Conservation (phyloP, 2,329 filamentous ascomycete genomes). For the Colletotrichum cereale region DNA sequence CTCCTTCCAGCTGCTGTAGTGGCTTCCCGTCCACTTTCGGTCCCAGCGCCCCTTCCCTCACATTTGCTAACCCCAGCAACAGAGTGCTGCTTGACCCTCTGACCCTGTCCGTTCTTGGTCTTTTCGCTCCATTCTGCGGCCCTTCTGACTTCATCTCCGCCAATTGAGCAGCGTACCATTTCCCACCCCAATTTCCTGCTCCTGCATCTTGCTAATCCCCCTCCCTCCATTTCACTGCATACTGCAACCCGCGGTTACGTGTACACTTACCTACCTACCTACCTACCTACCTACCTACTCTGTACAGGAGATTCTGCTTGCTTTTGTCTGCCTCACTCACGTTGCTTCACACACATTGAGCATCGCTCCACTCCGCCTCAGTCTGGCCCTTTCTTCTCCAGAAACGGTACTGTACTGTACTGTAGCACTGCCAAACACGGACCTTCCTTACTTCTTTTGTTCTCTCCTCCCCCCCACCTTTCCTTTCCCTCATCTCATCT, state of each 20-base stretch:
- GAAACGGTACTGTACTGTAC: not conserved
- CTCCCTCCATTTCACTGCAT: not conserved
- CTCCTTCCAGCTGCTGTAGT: conserved; percentile 3
- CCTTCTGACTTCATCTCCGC: conserved; percentile 36
- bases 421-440: not conserved
- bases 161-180: conserved; percentile 28
- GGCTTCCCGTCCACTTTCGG: not conserved
- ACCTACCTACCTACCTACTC: no score
- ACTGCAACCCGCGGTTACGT: conserved; percentile 2
- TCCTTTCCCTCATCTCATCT: not conserved
- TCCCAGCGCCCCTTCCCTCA: conserved; percentile 2
- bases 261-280: no score
- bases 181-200: conserved; percentile 36
- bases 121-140: conserved; percentile 16
- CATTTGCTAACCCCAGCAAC: conserved; percentile 8
- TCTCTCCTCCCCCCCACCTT: conserved; percentile 2
- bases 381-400: conserved; percentile 3
- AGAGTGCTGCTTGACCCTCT: no score
- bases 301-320: not conserved
- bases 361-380: not conserved
- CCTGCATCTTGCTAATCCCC: conserved; percentile 12
- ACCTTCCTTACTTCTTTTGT: conserved; percentile 10
- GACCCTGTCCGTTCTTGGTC: conserved; percentile 26
- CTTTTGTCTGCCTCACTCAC: conserved; percentile 8
- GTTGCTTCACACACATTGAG: not conserved